Evolutionary conservation across 345 rosid genomes (phyloP).

Genomic region (Gossypium stocksii): DNA sequence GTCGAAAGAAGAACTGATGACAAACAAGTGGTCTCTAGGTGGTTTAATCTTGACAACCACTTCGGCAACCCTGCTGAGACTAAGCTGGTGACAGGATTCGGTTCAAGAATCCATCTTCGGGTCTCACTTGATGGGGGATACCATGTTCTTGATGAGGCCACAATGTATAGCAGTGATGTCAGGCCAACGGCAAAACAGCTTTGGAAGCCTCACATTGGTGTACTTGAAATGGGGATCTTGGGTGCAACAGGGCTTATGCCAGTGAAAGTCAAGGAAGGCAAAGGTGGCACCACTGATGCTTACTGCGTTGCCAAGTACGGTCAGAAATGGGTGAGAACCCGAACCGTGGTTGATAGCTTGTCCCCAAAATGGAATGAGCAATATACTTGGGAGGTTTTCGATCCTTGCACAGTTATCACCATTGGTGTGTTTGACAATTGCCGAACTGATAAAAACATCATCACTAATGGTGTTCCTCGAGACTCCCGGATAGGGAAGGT

Average conservation of each 20-base stretch:
- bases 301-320: conserved; percentile 76
- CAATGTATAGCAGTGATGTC: conserved; percentile 57
- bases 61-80: conserved; percentile 29
- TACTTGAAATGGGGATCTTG: conserved; percentile 70
- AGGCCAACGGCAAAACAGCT: conserved; percentile 57
- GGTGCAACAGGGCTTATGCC: conserved; percentile 64
- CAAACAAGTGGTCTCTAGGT: conserved; percentile 49
- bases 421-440: conserved; percentile 1
- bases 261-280: conserved; percentile 52
- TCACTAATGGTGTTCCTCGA: neutral
- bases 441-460: neutral
- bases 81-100: conserved; percentile 35
- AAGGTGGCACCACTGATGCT: conserved; percentile 50
- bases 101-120: conserved; percentile 58
- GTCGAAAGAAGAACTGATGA: conserved; percentile 50
- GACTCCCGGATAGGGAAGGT: conserved; percentile 66
- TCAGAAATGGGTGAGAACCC: conserved; percentile 70
- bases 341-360: conserved; percentile 56
- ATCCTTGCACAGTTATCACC: neutral
- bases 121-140: conserved; percentile 64
- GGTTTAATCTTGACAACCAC: conserved; percentile 60
- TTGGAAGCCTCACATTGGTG: conserved; percentile 65
- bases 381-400: neutral
- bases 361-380: conserved; percentile 38
- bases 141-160: conserved; percentile 66